Evolutionary conservation across 2,329 filamentous ascomycete genomes (phyloP).

Genomic region (Ophiostoma sp.): DNA sequence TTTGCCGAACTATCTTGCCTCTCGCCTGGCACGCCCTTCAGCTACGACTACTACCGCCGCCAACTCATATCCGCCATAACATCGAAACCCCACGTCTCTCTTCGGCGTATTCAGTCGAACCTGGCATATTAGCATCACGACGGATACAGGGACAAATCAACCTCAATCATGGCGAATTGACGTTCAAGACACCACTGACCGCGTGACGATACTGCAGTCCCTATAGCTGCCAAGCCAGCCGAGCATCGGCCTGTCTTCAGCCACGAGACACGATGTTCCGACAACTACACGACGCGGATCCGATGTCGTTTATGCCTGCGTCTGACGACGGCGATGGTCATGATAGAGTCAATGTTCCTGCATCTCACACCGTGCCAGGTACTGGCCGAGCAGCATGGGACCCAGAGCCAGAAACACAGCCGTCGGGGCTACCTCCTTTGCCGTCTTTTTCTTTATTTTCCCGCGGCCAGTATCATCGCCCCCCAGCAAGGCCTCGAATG

Average conservation of each 20-base stretch:
- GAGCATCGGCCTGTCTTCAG: background rate
- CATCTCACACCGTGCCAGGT: background rate
- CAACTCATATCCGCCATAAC: background rate
- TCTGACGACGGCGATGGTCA: background rate
- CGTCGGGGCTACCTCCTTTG: background rate
- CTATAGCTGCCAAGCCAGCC: background rate
- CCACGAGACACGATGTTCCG: background rate
- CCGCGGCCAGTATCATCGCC: background rate
- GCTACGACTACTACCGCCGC: background rate
- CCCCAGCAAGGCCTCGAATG: background rate
- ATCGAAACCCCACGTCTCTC: background rate
- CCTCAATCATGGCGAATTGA: background rate
- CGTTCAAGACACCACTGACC: background rate
- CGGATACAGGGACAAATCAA: background rate
- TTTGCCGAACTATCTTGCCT: background rate
- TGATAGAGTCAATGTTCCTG: background rate
- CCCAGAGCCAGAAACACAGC: background rate
- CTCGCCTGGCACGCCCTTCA: background rate
- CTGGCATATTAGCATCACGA: background rate
- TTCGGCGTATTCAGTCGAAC: background rate
- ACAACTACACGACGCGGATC: background rate
- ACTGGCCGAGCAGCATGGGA: background rate
- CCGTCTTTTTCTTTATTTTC: conserved; percentile 1
- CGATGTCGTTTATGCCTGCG: background rate
- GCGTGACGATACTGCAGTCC: background rate